Base-by-base conservation (phyloP, 2,329 filamentous ascomycete genomes). In the Chalara sp. region DNA sequence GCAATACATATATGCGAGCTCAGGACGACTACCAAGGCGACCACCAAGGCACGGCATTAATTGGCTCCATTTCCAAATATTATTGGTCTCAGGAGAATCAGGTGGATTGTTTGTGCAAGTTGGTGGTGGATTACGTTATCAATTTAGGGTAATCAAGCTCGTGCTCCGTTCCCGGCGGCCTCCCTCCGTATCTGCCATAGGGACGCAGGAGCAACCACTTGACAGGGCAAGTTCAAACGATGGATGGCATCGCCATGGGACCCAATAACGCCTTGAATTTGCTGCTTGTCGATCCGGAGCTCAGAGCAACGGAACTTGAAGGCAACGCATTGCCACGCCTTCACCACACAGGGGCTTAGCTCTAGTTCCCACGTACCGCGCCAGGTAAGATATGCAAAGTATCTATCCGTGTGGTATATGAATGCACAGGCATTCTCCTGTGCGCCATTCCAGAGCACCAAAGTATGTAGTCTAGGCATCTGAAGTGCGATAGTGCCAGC, bases 361-460 rank as follows among this genome's bases (percentile, higher is more conserved):
- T 61, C 42, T 12, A 65, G 49, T 35, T 56, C 37, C 64, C 65
- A 68, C n/a, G 63, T 68, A 32, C 62, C 62, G 28, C 65, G 62
- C 66, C 63, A 68, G 44, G 64, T 65, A 47, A 68, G 39, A 1
- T 54, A 60, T n/a, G 57, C 55, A 49, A 46, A 32, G 42, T 61
- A 53, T 49, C 43, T 52, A n/a, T 54, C 53, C 28, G 44, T 48
- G 13, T 51, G 56, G 53, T 66, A 68, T 52, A 66, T 66, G 43
- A 70, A 66, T 13, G 65, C 64, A 53, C 58, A 68, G 21, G 65
- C 65, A 45, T 21, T 21, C 11, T 37, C 61, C 41, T 52, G 60
- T 37, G 45, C 47, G 44, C 64, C 62, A 53, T 68, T 65, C 67
- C 66, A 69, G n/a, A 69, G 52, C 45, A 65, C 63, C 44, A 70